Conservation (phyloP, 2,329 filamentous ascomycete genomes). For the Epichloe elymi region DNA sequence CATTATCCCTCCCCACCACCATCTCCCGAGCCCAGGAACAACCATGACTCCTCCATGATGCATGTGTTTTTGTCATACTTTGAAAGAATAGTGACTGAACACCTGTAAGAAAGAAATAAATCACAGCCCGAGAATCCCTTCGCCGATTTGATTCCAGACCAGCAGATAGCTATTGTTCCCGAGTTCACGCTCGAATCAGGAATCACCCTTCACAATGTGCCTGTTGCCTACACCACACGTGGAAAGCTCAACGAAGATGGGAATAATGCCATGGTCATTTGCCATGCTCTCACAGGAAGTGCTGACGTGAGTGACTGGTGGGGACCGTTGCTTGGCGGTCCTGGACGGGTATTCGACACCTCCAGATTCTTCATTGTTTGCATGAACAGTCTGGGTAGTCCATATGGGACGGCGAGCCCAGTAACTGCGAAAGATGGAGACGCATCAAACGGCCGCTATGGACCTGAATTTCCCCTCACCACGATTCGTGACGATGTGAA, state of each 20-base stretch:
- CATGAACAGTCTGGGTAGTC: conserved; percentile 74
- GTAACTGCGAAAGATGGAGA: conserved; percentile 82
- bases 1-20: neutral
- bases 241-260: conserved; percentile 44
- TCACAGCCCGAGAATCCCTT: conserved; percentile 88
- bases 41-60: neutral
- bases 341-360: conserved; percentile 67
- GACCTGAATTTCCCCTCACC: conserved; percentile 90
- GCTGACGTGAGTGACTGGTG: conserved; percentile 82
- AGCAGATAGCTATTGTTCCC: conserved; percentile 75
- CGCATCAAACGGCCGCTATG: conserved; percentile 61
- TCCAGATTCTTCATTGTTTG: conserved; percentile 77
- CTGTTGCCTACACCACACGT: conserved; percentile 53
- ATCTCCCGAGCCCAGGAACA: neutral
- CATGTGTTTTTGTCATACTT: neutral
- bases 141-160: conserved; percentile 71
- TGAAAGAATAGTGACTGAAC: conserved; percentile 43
- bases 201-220: conserved; percentile 64
- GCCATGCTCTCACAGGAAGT: conserved; percentile 75
- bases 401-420: conserved; percentile 77
- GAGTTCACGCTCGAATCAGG: conserved; percentile 90
- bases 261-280: conserved; percentile 63
- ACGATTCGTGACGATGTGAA: conserved; percentile 93
- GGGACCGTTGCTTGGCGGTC: conserved; percentile 67
- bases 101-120: conserved; percentile 49